Evolutionary conservation across 208 protist species (phyloP).

Genomic region (Crithidia thermophila): DNA sequence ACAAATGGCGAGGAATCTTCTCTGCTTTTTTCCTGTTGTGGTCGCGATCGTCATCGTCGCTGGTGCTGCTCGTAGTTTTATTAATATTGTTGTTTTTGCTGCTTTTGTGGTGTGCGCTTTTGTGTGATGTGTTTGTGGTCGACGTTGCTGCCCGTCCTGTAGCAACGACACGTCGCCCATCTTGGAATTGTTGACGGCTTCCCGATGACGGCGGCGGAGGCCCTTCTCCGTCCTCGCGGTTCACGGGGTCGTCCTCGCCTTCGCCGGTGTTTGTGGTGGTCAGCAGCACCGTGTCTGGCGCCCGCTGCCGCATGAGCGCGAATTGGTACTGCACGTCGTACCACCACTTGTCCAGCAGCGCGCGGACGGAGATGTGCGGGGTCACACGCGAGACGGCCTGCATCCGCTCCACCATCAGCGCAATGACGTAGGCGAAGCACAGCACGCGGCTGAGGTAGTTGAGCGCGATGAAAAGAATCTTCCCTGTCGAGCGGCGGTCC

Average conservation of each 20-base stretch:
- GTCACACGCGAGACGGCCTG: conserved; percentile 1
- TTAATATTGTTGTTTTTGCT: too few relatives aligned
- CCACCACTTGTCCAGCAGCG: conserved; percentile 26
- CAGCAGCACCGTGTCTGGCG: not conserved
- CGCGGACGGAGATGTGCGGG: conserved; percentile 13
- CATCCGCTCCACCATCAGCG: conserved; percentile 11
- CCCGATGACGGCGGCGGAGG: too few relatives aligned
- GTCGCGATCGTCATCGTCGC: too few relatives aligned
- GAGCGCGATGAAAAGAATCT: not conserved
- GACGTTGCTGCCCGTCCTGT: not conserved
- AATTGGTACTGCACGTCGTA: conserved; percentile 24
- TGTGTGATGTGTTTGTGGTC: not conserved
- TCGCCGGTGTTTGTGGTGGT: too few relatives aligned
- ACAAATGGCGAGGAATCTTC: not conserved
- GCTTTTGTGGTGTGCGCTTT: not conserved
- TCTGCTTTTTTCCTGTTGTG: too few relatives aligned
- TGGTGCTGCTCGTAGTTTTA: too few relatives aligned
- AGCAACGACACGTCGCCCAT: not conserved
- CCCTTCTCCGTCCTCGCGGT: too few relatives aligned
- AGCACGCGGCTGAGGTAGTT: conserved; percentile 8
- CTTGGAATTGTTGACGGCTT: too few relatives aligned
- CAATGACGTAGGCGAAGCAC: conserved; percentile 6
- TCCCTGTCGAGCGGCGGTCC: not conserved
- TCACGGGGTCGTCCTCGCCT: too few relatives aligned
- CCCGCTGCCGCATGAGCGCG: not conserved